Evolutionary conservation across 2,329 filamentous ascomycete genomes (phyloP).

Genomic region (Dendryphion nanum): DNA sequence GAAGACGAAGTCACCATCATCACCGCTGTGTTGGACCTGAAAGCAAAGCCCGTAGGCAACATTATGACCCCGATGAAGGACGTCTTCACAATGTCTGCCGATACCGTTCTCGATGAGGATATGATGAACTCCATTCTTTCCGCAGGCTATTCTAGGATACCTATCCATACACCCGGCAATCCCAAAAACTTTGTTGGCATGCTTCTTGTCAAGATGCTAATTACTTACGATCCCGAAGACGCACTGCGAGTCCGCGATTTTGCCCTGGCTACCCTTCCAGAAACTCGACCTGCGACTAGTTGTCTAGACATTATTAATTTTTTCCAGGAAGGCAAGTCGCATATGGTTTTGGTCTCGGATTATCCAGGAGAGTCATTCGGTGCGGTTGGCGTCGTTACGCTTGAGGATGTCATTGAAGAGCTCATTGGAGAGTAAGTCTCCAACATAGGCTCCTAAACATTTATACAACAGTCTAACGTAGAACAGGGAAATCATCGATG

Average conservation of each 20-base stretch:
- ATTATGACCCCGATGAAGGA: constrained; percentile 99
- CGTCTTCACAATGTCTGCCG: constrained; percentile 94
- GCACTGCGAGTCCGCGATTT: constrained; percentile 84
- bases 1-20: constrained; percentile 99
- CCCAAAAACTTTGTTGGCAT: constrained; percentile 90
- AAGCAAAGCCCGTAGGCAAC: constrained; percentile 88
- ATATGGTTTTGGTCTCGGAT: constrained; percentile 96
- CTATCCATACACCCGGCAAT: constrained; percentile 85
- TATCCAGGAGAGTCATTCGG: constrained; percentile 86
- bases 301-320: constrained; percentile 99
- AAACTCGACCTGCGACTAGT: constrained; percentile 92
- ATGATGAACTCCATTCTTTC: constrained; percentile 94
- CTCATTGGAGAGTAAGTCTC: constrained; percentile 86
- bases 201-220: constrained; percentile 97
- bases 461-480: constrained; percentile 9
- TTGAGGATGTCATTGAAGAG: constrained; percentile 98
- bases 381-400: constrained; percentile 86
- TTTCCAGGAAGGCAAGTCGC: constrained; percentile 98
- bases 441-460: not conserved
- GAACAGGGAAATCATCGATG: constrained; percentile 89
- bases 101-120: constrained; percentile 85
- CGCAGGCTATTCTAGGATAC: constrained; percentile 92
- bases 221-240: constrained; percentile 97
- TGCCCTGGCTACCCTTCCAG: constrained; percentile 86
- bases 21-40: constrained; percentile 91